These are phyloP conservation scores for Aspergillus amoenus DNA, from an alignment of 2,329 filamentous ascomycete genomes.

Conservation along the genomic window DNA sequence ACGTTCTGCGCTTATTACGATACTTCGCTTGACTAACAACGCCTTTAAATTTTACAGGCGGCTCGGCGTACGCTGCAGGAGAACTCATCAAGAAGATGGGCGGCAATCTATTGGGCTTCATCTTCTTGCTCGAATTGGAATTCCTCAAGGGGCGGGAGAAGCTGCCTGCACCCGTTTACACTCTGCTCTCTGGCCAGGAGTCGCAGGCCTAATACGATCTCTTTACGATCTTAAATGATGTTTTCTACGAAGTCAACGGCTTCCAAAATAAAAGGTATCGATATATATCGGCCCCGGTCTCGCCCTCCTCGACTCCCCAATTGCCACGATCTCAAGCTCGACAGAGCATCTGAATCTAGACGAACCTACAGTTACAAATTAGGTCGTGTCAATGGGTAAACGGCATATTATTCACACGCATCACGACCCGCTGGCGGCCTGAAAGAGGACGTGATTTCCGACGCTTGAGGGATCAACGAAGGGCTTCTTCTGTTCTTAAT, in stretches of 20 bases:
- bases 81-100: conserved; percentile 83
- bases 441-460: conserved; percentile 1
- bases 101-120: conserved; percentile 80
- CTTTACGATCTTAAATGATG: conserved; percentile 9
- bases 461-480: background rate
- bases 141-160: conserved; percentile 90
- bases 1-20: conserved; percentile 36
- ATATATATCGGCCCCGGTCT: conserved; percentile 1
- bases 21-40: background rate
- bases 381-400: conserved; percentile 9
- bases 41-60: conserved; percentile 57
- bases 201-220: conserved; percentile 22
- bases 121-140: conserved; percentile 94
- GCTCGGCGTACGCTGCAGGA: conserved; percentile 84
- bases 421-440: conserved; percentile 24
- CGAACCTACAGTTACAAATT: conserved; percentile 4
- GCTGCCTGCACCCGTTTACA: conserved; percentile 79
- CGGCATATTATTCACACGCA: conserved; percentile 27
- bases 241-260: conserved; percentile 3
- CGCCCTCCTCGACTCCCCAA: background rate
- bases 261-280: conserved; percentile 7
- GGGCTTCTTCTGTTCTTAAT: conserved; percentile 3
- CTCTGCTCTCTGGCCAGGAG: conserved; percentile 69
- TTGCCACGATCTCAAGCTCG: conserved; percentile 3
- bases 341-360: conserved; percentile 1